Evolutionary conservation across 768 basidiomycete species (phyloP), one percentile per base, ranked within the genome.

Genomic region (Xerocomellus intermedius): DNA sequence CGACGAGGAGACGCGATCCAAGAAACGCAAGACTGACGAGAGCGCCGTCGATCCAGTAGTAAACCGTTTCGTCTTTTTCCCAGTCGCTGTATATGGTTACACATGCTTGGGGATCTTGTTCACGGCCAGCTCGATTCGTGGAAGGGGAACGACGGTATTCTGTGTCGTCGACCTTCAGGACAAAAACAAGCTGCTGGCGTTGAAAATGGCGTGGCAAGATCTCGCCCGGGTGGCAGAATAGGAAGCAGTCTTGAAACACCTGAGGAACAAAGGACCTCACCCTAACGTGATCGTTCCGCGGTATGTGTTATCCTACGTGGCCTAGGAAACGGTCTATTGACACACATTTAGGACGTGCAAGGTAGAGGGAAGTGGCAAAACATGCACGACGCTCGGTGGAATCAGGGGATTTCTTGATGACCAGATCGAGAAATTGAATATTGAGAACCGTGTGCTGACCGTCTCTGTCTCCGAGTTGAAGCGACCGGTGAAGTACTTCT

Each of bases 161-260:
- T 16, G 16, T 16, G 35, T 36, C 14, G 2, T 32, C 3, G 16
- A 16, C 5, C 35, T 36, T 6, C 5, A 36, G 7, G 35, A 36
- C 35, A 5, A 16, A 13, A 36, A 9, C 14, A 36, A 36, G 35
- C 5, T 13, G 35, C 35, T 36, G 16, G 35, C 35, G 35, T 36
- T 48, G 26, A 62, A 55, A 12, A 48, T 45, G 32, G 50, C 55
- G 1, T 62, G 55, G 59, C 55, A 62, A 42, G 55, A 60, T 50
- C 28, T 47, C 6, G 28, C 35, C 35, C 35, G 48, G 3, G 13
- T 22, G 1, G 12, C 17, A 6, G 48, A 59, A 1, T 52, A 54
- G 30, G 38, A 48, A 2, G n/a, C 4, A 12, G 51, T 59, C 9
- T 16, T 54, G 32, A 12, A 35, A 22, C 39, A 7, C 4, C 14